A percentile compares a stretch with the other conserved stretches of the same genome.
phyloP scores from a whole-genome alignment of 2,329 filamentous ascomycete species.

The Cercospora sesami region DNA sequence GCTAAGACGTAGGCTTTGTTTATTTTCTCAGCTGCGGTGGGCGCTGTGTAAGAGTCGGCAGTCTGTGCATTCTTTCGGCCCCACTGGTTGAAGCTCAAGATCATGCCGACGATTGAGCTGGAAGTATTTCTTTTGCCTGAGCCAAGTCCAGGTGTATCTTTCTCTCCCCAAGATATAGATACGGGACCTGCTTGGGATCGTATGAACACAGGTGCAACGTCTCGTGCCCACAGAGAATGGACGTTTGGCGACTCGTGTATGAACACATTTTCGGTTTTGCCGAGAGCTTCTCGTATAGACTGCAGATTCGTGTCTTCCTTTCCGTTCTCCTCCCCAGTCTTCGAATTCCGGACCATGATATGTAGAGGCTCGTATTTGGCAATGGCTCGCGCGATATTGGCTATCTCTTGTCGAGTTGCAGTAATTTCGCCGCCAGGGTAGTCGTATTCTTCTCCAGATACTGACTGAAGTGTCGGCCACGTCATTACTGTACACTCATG shows the following conservation, averaged over 20 bases:
- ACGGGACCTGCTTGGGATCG: slow-evolving; percentile 11
- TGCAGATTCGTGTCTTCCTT: slow-evolving; percentile 4
- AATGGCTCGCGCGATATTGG: slow-evolving; percentile 14
- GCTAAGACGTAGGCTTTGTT: slow-evolving; percentile 12
- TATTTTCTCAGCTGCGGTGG: slow-evolving; percentile 18
- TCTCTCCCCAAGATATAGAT: slow-evolving; percentile 11
- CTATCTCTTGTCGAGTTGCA: slow-evolving; percentile 13
- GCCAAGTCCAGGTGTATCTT: slow-evolving; percentile 15
- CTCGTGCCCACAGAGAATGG: slow-evolving; percentile 23
- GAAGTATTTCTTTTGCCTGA: not conserved
- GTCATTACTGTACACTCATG: slow-evolving; percentile 21
- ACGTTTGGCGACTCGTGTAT: slow-evolving; percentile 16
- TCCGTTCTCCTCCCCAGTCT: not conserved
- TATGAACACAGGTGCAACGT: slow-evolving; percentile 26
- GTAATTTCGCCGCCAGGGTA: slow-evolving; percentile 8
- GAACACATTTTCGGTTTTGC: slow-evolving; percentile 9
- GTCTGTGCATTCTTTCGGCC: slow-evolving; percentile 22
- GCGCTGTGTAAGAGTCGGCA: slow-evolving; percentile 16
- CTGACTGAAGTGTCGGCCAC: slow-evolving; percentile 16
- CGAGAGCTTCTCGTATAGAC: slow-evolving; percentile 7
- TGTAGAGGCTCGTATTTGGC: slow-evolving; percentile 19
- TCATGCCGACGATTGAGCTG: slow-evolving; percentile 20
- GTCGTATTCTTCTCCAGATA: slow-evolving; percentile 7
- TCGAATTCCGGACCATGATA: slow-evolving; percentile 11
- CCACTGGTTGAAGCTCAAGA: slow-evolving; percentile 26